Percentiles rank a stretch among this genome's conserved stretches.
Conservation (phyloP, 148 eudicot genomes). For the Simmondsia chinensis region DNA sequence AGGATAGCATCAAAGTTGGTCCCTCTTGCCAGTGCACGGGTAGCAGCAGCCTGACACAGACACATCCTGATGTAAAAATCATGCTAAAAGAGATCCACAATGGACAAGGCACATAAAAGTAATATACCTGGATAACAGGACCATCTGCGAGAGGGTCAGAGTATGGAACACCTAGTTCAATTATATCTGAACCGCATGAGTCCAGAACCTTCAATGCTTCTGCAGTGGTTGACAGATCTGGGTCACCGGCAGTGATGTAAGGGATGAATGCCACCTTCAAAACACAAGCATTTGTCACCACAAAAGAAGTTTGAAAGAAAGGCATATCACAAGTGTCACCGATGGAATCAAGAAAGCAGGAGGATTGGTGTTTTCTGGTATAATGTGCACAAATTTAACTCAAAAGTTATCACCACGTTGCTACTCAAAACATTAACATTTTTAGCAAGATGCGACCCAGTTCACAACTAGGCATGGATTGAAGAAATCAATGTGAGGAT, state of each 20-base stretch:
- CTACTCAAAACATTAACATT: too few relatives aligned
- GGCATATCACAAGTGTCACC: too few relatives aligned
- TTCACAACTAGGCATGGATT: not conserved
- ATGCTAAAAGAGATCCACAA: too few relatives aligned
- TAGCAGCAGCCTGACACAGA: conserved; percentile 99
- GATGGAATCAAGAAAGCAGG: not conserved
- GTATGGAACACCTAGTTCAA: conserved; percentile 86
- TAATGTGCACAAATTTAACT: not conserved
- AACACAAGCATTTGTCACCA: conserved; percentile 16
- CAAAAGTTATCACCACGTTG: too few relatives aligned
- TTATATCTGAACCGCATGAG: conserved; percentile 82
- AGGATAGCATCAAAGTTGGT: conserved; percentile 64
- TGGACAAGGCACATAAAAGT: too few relatives aligned
- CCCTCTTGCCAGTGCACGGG: conserved; percentile 76
- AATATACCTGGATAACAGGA: conserved; percentile 87
- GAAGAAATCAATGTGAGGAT: not conserved
- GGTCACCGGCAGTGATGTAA: conserved; percentile 93
- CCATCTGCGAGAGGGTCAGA: conserved; percentile 98
- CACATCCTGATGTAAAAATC: too few relatives aligned
- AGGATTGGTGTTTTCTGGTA: too few relatives aligned
- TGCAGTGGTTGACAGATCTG: conserved; percentile 79
- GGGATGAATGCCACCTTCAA: conserved; percentile 83
- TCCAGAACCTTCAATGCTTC: conserved; percentile 82
- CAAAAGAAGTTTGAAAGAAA: too few relatives aligned
- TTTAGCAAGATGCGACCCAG: not conserved